Base-by-base conservation (phyloP, 2,329 filamentous ascomycete genomes). In the Pestalotiopsis sp. region DNA sequence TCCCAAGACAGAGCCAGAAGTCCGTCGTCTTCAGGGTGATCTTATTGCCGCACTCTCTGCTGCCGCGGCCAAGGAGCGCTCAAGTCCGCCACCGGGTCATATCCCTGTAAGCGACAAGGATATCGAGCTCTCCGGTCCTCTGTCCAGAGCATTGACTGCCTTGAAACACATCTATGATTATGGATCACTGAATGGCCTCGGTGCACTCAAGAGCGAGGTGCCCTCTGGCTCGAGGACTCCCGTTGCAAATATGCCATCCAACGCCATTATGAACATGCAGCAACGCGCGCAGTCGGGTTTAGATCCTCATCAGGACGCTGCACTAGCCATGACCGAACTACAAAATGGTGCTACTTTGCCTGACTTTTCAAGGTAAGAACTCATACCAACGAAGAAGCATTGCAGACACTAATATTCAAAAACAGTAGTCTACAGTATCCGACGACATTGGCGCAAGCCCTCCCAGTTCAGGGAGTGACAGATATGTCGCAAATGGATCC, bases 91-190 rank as follows among this genome's bases (percentile, higher is more conserved):
- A 1, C 82, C 86, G 9, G 81, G 83, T 0, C 84, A 88, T 71
- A 85, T 89, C 38, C 80, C 82, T 12, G 84, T 83, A 59, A 87
- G 85, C 1, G 87, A 89, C 73, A 87, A 85, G 72, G 87, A 90
- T 59, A 90, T 90, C 64, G 88, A 90, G 72, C 81, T 90, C 2
- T 90, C 87, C 0, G 89, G 89, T 0, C 89, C 89, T 1, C 77
- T 91, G 2, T 90, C 86, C 67, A 81, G 89, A 66, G 89, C 89
- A 0, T 79, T 91, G 31, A 85, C 84, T 4, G 89, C 89, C 0
- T 80, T 91, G 38, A 88, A 85, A 72, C 91, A 90, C 73, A 91
- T 91, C 2, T 91, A 91, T 74, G 88, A 91, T 74, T 88, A 91
- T 76, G 89, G 89, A 1, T 86, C 84, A 65, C 81, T 91, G 13